Percentiles rank a stretch among this genome's conserved stretches.
These are phyloP conservation scores for Cryphonectria nitschkei DNA, from an alignment of 2,329 filamentous ascomycete species.

Conservation along the genomic window DNA sequence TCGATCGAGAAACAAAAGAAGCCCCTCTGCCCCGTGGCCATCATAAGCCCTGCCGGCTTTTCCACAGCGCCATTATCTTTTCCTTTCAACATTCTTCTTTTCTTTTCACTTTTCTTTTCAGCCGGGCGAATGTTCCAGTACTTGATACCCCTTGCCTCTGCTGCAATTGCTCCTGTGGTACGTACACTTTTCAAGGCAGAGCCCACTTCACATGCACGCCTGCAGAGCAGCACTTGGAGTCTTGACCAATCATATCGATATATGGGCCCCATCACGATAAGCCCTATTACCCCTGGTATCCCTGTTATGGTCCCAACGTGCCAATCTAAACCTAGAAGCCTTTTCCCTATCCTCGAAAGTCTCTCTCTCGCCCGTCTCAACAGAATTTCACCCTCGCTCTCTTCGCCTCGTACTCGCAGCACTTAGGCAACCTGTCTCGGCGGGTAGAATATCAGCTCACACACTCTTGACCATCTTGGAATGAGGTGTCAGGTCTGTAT, in stretches of 20 bases:
- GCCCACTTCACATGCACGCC: slow-evolving; percentile 21
- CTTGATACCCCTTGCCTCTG: slow-evolving; percentile 5
- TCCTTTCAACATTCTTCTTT: neutral
- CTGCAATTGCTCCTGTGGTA: neutral
- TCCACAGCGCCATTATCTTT: neutral
- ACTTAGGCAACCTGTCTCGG: neutral
- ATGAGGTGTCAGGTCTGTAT: neutral
- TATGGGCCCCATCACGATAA: slow-evolving; percentile 4
- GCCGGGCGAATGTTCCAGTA: neutral
- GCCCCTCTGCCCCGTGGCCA: neutral
- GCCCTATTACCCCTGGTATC: slow-evolving; percentile 6
- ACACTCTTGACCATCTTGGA: neutral
- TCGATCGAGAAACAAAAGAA: neutral
- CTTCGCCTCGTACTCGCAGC: slow-evolving; percentile 1
- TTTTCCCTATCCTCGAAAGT: slow-evolving; percentile 5
- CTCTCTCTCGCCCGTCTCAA: slow-evolving; percentile 9
- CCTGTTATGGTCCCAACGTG: slow-evolving; percentile 1
- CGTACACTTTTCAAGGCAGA: slow-evolving; percentile 1
- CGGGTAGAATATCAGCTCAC: neutral
- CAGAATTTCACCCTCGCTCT: slow-evolving; percentile 7
- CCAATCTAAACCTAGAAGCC: slow-evolving; percentile 2
- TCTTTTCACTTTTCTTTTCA: neutral
- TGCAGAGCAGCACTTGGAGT: slow-evolving; percentile 4
- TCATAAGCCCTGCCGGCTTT: neutral
- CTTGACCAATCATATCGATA: slow-evolving; percentile 4